Evolutionary conservation across 768 basidiomycete genomes (phyloP).

Genomic region (Suillus weaverae): DNA sequence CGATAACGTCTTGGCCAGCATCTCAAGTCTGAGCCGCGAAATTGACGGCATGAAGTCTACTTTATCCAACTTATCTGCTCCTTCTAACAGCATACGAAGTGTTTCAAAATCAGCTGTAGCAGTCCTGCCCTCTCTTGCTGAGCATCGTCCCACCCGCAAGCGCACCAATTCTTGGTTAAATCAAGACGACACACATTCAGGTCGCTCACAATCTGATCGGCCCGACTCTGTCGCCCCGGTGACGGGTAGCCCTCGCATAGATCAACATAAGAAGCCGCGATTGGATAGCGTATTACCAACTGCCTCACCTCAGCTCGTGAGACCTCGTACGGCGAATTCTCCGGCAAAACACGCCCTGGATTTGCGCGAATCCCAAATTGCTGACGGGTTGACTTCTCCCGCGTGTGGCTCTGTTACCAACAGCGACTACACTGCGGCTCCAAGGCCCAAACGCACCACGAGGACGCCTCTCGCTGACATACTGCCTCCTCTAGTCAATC

Average conservation of each 20-base stretch:
- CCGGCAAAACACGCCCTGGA: background rate
- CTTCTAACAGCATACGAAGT: background rate
- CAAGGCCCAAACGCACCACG: no score
- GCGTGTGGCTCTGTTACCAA: background rate
- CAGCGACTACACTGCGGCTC: background rate
- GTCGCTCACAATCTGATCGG: background rate
- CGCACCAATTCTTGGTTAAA: slow-evolving; percentile 1
- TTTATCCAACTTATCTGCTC: background rate
- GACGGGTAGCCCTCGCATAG: background rate
- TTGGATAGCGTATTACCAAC: background rate
- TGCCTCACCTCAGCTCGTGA: background rate
- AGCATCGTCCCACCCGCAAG: background rate
- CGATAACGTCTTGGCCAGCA: slow-evolving; percentile 18
- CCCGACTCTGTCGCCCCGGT: background rate
- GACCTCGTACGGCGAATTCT: background rate
- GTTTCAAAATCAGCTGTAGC: background rate
- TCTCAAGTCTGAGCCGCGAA: slow-evolving; percentile 17
- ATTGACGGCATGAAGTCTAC: slow-evolving; percentile 17
- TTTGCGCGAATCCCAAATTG: background rate
- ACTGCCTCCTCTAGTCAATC: background rate
- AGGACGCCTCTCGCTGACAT: background rate
- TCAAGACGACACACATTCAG: background rate
- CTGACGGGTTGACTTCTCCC: background rate
- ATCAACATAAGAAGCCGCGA: slow-evolving; percentile 1
- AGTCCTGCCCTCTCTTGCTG: background rate